phyloP scores from a whole-genome alignment of 2,329 filamentous ascomycete species.

The Pseudogymnoascus sp. region DNA sequence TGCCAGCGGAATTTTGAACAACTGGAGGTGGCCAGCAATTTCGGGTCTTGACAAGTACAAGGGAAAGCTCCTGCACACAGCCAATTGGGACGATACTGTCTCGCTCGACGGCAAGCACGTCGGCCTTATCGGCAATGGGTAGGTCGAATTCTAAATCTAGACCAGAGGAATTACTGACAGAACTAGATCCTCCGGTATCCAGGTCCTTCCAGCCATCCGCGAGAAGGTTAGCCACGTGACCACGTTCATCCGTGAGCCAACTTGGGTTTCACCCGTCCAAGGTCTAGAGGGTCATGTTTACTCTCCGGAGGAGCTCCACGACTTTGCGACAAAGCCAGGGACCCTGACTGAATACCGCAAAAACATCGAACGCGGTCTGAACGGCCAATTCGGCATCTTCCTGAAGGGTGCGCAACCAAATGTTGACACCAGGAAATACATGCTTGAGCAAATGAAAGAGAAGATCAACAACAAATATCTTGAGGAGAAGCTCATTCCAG shows the following conservation, averaged over 20 bases:
- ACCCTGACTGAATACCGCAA: constrained; percentile 35
- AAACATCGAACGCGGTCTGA: constrained; percentile 31
- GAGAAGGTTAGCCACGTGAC: constrained; percentile 31
- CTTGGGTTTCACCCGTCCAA: constrained; percentile 38
- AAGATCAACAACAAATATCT: constrained; percentile 27
- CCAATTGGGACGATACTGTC: constrained; percentile 32
- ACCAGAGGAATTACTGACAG: constrained; percentile 19
- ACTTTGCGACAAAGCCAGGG: constrained; percentile 34
- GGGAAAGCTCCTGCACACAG: constrained; percentile 38
- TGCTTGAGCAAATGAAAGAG: constrained; percentile 32
- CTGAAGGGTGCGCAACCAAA: constrained; percentile 34
- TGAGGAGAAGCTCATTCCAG: constrained; percentile 19
- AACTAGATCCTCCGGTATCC: constrained; percentile 34
- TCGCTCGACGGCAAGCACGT: constrained; percentile 32
- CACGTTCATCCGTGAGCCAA: constrained; percentile 41
- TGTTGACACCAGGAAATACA: constrained; percentile 32
- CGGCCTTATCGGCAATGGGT: constrained; percentile 37
- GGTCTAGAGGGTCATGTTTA: constrained; percentile 37
- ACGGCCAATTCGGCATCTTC: constrained; percentile 39
- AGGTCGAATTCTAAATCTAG: constrained; percentile 12
- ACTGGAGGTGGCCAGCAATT: constrained; percentile 38
- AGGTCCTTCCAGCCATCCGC: constrained; percentile 37
- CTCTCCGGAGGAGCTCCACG: constrained; percentile 31
- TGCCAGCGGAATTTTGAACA: constrained; percentile 21
- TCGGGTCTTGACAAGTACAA: constrained; percentile 37